These are phyloP conservation scores for Delonix regia DNA, from an alignment of 306 rosid species.

Conservation along the genomic window DNA sequence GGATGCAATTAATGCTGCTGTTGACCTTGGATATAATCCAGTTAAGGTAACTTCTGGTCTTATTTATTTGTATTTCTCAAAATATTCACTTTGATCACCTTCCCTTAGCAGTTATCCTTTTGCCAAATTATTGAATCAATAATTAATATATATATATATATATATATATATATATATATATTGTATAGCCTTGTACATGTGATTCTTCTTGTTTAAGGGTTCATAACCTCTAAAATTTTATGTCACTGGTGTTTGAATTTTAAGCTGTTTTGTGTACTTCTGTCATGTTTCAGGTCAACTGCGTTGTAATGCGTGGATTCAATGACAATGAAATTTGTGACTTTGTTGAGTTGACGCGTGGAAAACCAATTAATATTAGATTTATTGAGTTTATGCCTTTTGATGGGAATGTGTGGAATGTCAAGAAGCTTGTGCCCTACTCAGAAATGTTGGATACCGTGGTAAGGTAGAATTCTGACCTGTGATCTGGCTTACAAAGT, in stretches of 20 bases:
- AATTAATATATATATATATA: no score
- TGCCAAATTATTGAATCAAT: conserved; percentile 14
- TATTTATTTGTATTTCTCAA: background rate
- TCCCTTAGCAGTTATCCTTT: conserved; percentile 14
- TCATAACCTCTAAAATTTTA: background rate
- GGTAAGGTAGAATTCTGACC: conserved; percentile 82
- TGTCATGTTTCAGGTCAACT: conserved; percentile 73
- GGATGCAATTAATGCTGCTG: conserved; percentile 77
- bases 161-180: no score
- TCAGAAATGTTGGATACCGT: conserved; percentile 88
- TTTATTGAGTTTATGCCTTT: conserved; percentile 99
- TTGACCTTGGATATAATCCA: conserved; percentile 81
- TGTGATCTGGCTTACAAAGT: conserved; percentile 31
- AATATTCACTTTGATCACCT: conserved; percentile 8
- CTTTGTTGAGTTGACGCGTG: conserved; percentile 84
- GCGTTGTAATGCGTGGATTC: conserved; percentile 93
- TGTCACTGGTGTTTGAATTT: conserved; percentile 23
- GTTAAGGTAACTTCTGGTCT: conserved; percentile 65
- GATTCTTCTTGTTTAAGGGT: background rate
- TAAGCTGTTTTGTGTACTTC: conserved; percentile 23
- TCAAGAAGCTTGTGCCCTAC: conserved; percentile 91
- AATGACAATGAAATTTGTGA: conserved; percentile 88
- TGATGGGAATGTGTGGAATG: conserved; percentile 99
- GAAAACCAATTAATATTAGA: conserved; percentile 78
- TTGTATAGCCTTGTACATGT: background rate